Evolutionary conservation across 164 flowering plant genomes (phyloP), one percentile per base, ranked within the genome.

Genomic region (Paratinospora sagittata): DNA sequence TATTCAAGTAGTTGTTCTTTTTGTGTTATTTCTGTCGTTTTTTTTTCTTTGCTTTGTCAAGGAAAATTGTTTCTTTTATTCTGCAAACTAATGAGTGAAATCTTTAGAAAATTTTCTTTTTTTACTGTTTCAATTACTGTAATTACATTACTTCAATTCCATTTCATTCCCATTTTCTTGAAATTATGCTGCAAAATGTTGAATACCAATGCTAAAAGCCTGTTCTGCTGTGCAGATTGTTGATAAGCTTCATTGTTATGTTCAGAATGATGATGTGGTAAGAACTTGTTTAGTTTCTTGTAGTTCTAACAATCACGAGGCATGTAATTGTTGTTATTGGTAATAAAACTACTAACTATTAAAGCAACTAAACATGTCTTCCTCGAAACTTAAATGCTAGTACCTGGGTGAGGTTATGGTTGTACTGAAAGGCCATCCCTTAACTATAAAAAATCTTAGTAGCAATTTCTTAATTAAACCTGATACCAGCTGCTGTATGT

Each of bases 221-320:
- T 60, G 21, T 45, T 77, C 23, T 41, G 4, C 11, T 76, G 19
- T 82, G 85, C 94, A 91, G 97, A 85, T 91, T 85, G 94, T 84
- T 73, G 85, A 89, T 66, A 87, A 68, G 81, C 89, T 91, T 24
- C 92, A 86, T 67, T 80, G 84, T 74, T 91, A 91, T 80, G 85
- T 84, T 17, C 78, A 81, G 75, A 78, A 78, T 70, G 94, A 89
- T 24, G 94, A 91, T 72, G 89, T 69, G 87, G 97, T 91, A 81
- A 81, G 84, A n/a, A 27, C 64, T 68, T n/a, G n/a, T 5, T 7
- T 57, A 21, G 55, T 63, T 8, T 63, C 61, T 55, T 55, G 8
- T 55, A 19, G 24, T 19, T 21, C 24, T 55, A 5, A 6, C 61
- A 55, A 55, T 55, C 26, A 55, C 17, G 24, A 6, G 24, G n/a